Evolutionary conservation across 306 rosid species (phyloP), one percentile per base, ranked within the genome.

Genomic region (Glycyrrhiza uralensis): DNA sequence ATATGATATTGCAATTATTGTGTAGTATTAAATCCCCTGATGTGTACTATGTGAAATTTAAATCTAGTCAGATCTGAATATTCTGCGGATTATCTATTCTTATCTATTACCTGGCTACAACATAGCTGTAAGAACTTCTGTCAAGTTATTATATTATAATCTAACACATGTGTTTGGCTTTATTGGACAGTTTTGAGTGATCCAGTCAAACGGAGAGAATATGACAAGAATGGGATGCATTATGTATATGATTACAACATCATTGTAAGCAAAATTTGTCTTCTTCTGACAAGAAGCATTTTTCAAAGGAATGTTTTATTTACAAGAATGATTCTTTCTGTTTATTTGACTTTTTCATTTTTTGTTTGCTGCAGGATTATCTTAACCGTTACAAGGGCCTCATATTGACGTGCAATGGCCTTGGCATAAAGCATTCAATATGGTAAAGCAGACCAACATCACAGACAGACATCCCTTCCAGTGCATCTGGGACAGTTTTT

Each of bases 341-440:
- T 46, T 72, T n/a, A 46, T 57, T 58, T 58, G 75, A 55, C 44
- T 3, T 49, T 46, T 22, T 68, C 13, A 19, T 6, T 36, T 57
- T n/a, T 14, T 4, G 38, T 82, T 65, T 36, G 49, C 26, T 74
- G 77, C 87, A 95, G 99, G 99, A 95, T 76, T 91, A 95, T 82
- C 96, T 95, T 36, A 81, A 92, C 80, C 93, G 97, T 42, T 83
- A 91, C 87, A 95, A 91, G 83, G 96, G 99, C 56, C 99, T 95
- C 54, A 88, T 95, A 85, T 83, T 95, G 89, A 95, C 99, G 1
- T 95, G 99, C 78, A 95, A 92, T 72, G 99, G 99, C 69, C 96
- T 95, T 19, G 99, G 99, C 76, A 71, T 95, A 39, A 89, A 83
- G 83, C 97, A 88, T 67, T 87, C 97, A 8, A 85, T 85, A 22